These are phyloP conservation scores for Aplosporella prunicola DNA, from an alignment of 2,329 filamentous ascomycete genomes.

Conservation along the genomic window DNA sequence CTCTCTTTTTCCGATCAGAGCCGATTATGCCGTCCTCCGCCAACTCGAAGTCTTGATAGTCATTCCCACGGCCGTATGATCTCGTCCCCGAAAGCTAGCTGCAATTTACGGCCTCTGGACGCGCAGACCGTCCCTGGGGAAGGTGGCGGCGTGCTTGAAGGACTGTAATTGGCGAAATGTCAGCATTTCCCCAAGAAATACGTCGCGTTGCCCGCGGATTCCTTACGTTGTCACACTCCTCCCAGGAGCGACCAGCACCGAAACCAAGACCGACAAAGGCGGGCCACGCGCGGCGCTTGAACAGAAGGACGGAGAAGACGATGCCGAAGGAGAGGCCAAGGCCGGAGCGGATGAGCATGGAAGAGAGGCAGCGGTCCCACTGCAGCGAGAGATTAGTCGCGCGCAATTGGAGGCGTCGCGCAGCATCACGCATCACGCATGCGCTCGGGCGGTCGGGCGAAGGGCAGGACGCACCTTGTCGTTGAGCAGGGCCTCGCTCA, in stretches of 20 bases:
- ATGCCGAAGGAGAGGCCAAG: slow-evolving; percentile 95
- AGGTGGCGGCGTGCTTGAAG: slow-evolving; percentile 42
- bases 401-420: not conserved
- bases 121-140: slow-evolving; percentile 40
- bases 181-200: slow-evolving; percentile 6
- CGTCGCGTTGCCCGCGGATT: slow-evolving; percentile 1
- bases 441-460: not conserved
- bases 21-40: slow-evolving; percentile 1
- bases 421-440: not conserved
- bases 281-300: slow-evolving; percentile 96
- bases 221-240: slow-evolving; percentile 78
- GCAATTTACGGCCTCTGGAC: slow-evolving; percentile 36
- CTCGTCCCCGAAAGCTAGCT: not conserved
- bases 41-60: not conserved
- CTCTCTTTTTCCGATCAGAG: not conserved
- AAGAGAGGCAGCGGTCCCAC: slow-evolving; percentile 99
- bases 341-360: slow-evolving; percentile 90
- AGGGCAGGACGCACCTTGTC: slow-evolving; percentile 67
- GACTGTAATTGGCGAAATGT: slow-evolving; percentile 28
- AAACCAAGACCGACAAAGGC: slow-evolving; percentile 93
- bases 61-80: too few species aligned
- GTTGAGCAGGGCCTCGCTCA: slow-evolving; percentile 96
- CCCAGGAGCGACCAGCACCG: slow-evolving; percentile 91
- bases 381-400: slow-evolving; percentile 30
- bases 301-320: slow-evolving; percentile 95